Base-by-base conservation (phyloP, 176 grass and related monocot species). In the Puccinellia tenuiflora region DNA sequence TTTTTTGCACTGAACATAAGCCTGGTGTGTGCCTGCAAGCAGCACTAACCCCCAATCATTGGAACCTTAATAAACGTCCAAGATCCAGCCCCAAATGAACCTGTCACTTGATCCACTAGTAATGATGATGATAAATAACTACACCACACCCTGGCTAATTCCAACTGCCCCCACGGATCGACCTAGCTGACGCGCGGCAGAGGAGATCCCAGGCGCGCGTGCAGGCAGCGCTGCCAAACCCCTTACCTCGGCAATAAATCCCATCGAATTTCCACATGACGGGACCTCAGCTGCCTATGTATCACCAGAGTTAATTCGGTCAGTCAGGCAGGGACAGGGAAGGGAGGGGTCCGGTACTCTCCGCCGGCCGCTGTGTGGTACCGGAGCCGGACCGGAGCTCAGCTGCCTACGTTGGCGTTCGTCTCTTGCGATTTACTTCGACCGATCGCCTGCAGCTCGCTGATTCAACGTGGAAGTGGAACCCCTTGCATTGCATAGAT, bases 221-320 rank as follows among this genome's bases (percentile, higher is more conserved):
- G 51, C 57, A 63, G 45, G n/a, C 54, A 45, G 21, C 33, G 57
- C 50, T 61, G 73, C 73, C 71, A 57, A 59, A 78, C 39, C 21
- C 47, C 71, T 70, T 56, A 30, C 61, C 38, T 72, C 42, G 74
- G 73, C 73, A 62, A 83, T 88, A 78, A 88, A 88, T 79, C 16
- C 31, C 40, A 10, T 43, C 40, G n/a, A 11, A 51, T 69, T 47
- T 56, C 31, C 79, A 87, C 86, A 77, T 87, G 86, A 54, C 34
- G 61, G 50, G 51, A 81, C n/a, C n/a, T n/a, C n/a, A n/a, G n/a
- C n/a, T n/a, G 61, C 66, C 48, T 76, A 43, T 57, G 76, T 50
- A 46, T 47, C 21, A 46, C 37, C 21, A 59, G 71, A 82, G 76
- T 46, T 81, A 67, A 39, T 45, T 57, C 75, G 39, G 50, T 14